Percentiles rank a stretch among this genome's conserved stretches.
These are phyloP conservation scores for Salmacisia buchloeana DNA, from an alignment of 1,284 basidiomycete species.

Conservation along the genomic window DNA sequence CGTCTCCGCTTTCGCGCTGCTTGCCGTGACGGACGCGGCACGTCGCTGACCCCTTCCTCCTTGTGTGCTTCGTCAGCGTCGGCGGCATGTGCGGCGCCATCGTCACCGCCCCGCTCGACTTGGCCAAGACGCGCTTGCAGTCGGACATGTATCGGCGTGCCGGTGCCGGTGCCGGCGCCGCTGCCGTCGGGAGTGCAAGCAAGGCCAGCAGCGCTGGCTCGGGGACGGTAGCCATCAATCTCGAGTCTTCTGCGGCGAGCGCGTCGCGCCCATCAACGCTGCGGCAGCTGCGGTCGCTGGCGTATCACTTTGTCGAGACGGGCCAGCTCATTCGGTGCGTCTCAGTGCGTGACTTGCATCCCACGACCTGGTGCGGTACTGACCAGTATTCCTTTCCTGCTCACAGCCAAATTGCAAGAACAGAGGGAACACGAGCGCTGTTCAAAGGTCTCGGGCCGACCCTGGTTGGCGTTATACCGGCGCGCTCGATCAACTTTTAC, in stretches of 20 bases:
- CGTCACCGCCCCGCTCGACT: slow-evolving; percentile 93
- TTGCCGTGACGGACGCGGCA: background rate
- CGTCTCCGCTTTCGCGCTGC: background rate
- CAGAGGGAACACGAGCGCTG: slow-evolving; percentile 81
- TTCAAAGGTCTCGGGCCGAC: slow-evolving; percentile 94
- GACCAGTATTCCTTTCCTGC: background rate
- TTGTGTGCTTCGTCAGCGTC: slow-evolving; percentile 58
- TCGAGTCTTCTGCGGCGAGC: background rate
- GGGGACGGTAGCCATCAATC: background rate
- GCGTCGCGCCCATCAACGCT: slow-evolving; percentile 1
- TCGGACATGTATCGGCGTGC: slow-evolving; percentile 74
- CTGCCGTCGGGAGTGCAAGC: slow-evolving; percentile 4
- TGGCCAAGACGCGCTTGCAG: slow-evolving; percentile 95
- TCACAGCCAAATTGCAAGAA: slow-evolving; percentile 67
- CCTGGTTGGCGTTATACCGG: slow-evolving; percentile 88
- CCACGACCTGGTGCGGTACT: background rate
- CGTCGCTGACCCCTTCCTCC: background rate
- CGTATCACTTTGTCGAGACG: slow-evolving; percentile 94
- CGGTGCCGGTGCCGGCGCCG: slow-evolving; percentile 46
- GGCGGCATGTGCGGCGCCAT: slow-evolving; percentile 98
- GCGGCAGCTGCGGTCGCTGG: slow-evolving; percentile 57
- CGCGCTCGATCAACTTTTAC: slow-evolving; percentile 87
- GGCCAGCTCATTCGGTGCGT: slow-evolving; percentile 65
- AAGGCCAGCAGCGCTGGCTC: slow-evolving; percentile 21
- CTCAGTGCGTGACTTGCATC: background rate